Evolutionary conservation across 495 filamentous ascomycete species (phyloP).

Genomic region (Xylaria acuta): DNA sequence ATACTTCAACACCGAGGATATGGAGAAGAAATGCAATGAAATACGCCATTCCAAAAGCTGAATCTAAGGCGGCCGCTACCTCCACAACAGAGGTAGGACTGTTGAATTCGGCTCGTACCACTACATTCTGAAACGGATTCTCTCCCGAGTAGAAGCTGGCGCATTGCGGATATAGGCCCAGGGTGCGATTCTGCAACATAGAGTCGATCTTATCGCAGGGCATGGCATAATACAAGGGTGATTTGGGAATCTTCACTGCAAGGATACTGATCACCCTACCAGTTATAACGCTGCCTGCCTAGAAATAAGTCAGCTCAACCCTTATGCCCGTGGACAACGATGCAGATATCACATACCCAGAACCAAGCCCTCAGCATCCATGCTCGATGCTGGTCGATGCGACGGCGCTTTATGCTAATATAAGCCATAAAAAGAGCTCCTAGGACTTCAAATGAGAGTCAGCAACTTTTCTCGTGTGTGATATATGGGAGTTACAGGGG

Average conservation of each 20-base stretch:
- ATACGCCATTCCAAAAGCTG: constrained; percentile 51
- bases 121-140: constrained; percentile 29
- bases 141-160: constrained; percentile 31
- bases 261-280: constrained; percentile 48
- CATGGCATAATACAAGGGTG: constrained; percentile 43
- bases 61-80: constrained; percentile 41
- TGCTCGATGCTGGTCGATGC: constrained; percentile 62
- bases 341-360: constrained; percentile 40
- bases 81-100: constrained; percentile 30
- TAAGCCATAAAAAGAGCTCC: constrained; percentile 47
- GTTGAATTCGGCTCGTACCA: constrained; percentile 40
- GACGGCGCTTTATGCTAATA: constrained; percentile 59
- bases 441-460: constrained; percentile 27
- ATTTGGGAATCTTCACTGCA: constrained; percentile 35
- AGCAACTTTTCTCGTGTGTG: neutral
- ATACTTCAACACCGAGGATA: constrained; percentile 58
- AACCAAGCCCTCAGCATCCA: constrained; percentile 64
- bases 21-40: constrained; percentile 58
- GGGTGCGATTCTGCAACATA: constrained; percentile 29
- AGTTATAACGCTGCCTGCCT: constrained; percentile 57
- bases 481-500: neutral
- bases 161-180: constrained; percentile 49
- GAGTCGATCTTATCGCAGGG: constrained; percentile 50
- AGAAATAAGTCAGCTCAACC: neutral
- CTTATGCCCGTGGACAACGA: neutral